Percentiles rank a stretch among this genome's conserved stretches.
These are phyloP conservation scores for Glarea lozoyensis DNA, from an alignment of 495 filamentous ascomycete species.

Conservation along the genomic window DNA sequence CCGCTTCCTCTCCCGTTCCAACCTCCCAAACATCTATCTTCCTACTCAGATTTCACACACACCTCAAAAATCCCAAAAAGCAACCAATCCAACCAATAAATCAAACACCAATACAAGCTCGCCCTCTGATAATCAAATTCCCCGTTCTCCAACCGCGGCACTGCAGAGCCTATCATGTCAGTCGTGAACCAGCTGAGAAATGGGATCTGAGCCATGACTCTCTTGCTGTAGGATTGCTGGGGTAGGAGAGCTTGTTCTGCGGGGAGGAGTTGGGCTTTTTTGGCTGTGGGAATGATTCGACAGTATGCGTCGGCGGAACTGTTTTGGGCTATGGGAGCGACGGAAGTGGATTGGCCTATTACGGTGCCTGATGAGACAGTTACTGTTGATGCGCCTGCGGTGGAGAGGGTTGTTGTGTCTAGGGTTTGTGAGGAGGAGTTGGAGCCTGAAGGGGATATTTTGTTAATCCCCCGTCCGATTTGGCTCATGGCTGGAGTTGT, in stretches of 20 bases:
- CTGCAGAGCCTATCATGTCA: slow-evolving; percentile 70
- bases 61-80: no score
- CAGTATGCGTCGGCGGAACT: slow-evolving; percentile 25
- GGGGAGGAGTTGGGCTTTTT: slow-evolving; percentile 37
- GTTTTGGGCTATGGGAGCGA: slow-evolving; percentile 4
- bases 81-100: slow-evolving; percentile 43
- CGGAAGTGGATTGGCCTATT: slow-evolving; percentile 13
- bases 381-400: slow-evolving; percentile 2
- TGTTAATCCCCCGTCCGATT: slow-evolving; percentile 5
- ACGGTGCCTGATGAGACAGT: slow-evolving; percentile 52
- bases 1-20: no score
- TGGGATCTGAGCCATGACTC: slow-evolving; percentile 51
- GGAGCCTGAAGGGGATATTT: slow-evolving; percentile 28
- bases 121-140: slow-evolving; percentile 69
- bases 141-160: slow-evolving; percentile 70
- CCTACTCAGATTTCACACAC: no score
- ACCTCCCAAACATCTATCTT: no score
- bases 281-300: slow-evolving; percentile 35
- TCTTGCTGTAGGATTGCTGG: slow-evolving; percentile 50
- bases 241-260: slow-evolving; percentile 60
- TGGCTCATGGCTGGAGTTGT: slow-evolving; percentile 15
- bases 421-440: slow-evolving; percentile 37
- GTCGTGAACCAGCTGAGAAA: slow-evolving; percentile 62
- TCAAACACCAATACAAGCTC: slow-evolving; percentile 65
- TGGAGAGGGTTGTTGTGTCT: slow-evolving; percentile 36